Percentiles rank a stretch among this genome's conserved stretches.
phyloP scores from a whole-genome alignment of 306 rosid species.

The Malus sylvestris region DNA sequence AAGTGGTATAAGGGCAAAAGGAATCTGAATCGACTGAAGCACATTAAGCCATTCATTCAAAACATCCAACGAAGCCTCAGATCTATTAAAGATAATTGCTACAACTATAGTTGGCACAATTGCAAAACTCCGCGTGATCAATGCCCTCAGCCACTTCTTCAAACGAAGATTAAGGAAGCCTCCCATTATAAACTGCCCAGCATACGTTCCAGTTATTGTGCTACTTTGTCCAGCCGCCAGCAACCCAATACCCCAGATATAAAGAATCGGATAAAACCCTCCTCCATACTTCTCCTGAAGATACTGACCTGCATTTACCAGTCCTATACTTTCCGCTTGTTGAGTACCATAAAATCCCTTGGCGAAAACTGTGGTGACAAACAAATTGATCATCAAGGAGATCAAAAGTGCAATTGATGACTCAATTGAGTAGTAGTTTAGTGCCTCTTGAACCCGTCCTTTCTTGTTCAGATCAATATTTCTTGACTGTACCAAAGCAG shows the following conservation, averaged over 20 bases:
- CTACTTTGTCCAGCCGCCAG: slow-evolving; percentile 94
- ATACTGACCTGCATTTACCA: slow-evolving; percentile 79
- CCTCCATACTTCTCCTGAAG: slow-evolving; percentile 82
- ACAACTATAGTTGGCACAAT: slow-evolving; percentile 77
- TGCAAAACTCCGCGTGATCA: slow-evolving; percentile 82
- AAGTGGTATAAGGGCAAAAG: slow-evolving; percentile 86
- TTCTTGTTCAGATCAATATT: slow-evolving; percentile 55
- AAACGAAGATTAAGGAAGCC: slow-evolving; percentile 85
- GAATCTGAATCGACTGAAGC: slow-evolving; percentile 87
- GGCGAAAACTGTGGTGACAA: slow-evolving; percentile 74
- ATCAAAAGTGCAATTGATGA: slow-evolving; percentile 58
- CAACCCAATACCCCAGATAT: slow-evolving; percentile 86
- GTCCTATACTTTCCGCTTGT: slow-evolving; percentile 62
- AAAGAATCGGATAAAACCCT: slow-evolving; percentile 72
- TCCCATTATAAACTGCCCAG: slow-evolving; percentile 96
- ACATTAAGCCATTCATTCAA: slow-evolving; percentile 92
- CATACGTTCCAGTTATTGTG: slow-evolving; percentile 84
- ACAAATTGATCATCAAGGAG: slow-evolving; percentile 70
- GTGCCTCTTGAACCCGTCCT: slow-evolving; percentile 76
- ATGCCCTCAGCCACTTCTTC: slow-evolving; percentile 84
- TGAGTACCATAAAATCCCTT: slow-evolving; percentile 70
- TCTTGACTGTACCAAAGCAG: slow-evolving; percentile 90
- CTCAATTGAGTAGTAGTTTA: slow-evolving; percentile 79
- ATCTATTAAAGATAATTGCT: slow-evolving; percentile 62
- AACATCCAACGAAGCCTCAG: slow-evolving; percentile 67